These are phyloP conservation scores for Fraxinus angustifolia DNA, from an alignment of 305 asterid genomes.

Conservation along the genomic window DNA sequence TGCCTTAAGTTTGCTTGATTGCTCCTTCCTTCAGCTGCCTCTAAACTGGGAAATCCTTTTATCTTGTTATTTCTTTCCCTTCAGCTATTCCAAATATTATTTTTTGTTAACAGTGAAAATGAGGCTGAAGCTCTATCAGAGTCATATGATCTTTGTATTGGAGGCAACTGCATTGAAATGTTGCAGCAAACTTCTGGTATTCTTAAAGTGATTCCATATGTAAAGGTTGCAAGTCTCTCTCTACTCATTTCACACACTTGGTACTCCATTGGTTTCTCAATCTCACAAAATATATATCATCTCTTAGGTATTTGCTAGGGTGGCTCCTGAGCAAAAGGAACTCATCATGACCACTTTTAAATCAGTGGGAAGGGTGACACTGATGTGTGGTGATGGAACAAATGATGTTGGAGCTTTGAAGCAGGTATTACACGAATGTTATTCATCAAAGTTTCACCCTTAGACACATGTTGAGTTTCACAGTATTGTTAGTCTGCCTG, in stretches of 20 bases:
- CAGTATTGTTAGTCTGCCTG: not conserved
- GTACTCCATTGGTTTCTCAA: constrained; percentile 11
- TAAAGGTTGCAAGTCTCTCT: constrained; percentile 52
- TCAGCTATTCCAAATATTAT: constrained; percentile 18
- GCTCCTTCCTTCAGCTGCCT: not conserved
- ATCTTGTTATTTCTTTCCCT: constrained; percentile 11
- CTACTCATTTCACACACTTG: constrained; percentile 1
- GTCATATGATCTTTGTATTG: constrained; percentile 82
- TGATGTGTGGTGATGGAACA: constrained; percentile 99
- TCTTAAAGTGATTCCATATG: constrained; percentile 84
- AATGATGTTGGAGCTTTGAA: constrained; percentile 98
- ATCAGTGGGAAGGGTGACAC: constrained; percentile 86
- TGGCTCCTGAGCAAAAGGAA: constrained; percentile 98
- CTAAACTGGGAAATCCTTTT: not conserved
- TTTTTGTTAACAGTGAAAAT: constrained; percentile 45
- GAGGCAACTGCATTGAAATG: constrained; percentile 96
- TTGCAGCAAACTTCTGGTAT: constrained; percentile 76
- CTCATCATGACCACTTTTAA: constrained; percentile 91
- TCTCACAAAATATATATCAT: constrained; percentile 13
- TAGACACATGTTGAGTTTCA: not conserved
- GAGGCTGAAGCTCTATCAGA: constrained; percentile 82
- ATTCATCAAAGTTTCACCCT: not conserved
- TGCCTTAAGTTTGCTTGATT: constrained; percentile 14
- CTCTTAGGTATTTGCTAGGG: constrained; percentile 89
- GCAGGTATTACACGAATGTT: constrained; percentile 55